Conservation (phyloP, 257 asterid genomes). For the Penstemon eatonii region DNA sequence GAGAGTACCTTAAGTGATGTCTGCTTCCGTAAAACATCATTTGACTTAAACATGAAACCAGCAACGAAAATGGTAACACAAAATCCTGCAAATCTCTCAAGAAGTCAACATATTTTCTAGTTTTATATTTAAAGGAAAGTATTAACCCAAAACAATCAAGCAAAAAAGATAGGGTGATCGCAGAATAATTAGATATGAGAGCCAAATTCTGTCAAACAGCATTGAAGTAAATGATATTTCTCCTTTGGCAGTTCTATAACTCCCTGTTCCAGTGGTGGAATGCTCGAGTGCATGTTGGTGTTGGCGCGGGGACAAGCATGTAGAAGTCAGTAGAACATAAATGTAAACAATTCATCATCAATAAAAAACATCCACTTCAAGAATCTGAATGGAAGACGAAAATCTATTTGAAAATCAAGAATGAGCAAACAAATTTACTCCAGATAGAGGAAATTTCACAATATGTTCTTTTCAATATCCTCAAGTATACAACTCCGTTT, state of each 20-base stretch:
- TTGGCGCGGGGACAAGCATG: not conserved
- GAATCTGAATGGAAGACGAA: not conserved
- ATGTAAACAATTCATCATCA: not conserved
- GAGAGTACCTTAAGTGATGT: constrained; percentile 77
- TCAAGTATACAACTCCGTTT: not conserved
- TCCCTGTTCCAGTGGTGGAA: not conserved
- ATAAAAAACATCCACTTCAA: not conserved
- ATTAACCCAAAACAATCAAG: not conserved
- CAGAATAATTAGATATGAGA: not conserved
- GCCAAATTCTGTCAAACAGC: not conserved
- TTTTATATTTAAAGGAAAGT: not conserved
- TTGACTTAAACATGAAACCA: constrained; percentile 84
- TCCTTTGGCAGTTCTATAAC: not conserved
- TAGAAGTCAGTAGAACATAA: not conserved
- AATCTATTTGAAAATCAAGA: not conserved
- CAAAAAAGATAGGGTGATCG: not conserved
- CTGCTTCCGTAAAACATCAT: constrained; percentile 78
- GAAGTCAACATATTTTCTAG: constrained; percentile 20
- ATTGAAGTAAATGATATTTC: not conserved
- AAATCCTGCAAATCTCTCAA: constrained; percentile 54
- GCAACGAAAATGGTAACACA: constrained; percentile 74
- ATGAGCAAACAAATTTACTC: too few species aligned
- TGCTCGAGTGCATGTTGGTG: not conserved
- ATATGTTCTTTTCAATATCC: not conserved
- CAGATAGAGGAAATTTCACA: not conserved